A percentile compares a stretch with the other conserved stretches of the same genome.
Evolutionary conservation across 805 yeast genomes (phyloP).

Genomic region (Teunomyces atbi): DNA sequence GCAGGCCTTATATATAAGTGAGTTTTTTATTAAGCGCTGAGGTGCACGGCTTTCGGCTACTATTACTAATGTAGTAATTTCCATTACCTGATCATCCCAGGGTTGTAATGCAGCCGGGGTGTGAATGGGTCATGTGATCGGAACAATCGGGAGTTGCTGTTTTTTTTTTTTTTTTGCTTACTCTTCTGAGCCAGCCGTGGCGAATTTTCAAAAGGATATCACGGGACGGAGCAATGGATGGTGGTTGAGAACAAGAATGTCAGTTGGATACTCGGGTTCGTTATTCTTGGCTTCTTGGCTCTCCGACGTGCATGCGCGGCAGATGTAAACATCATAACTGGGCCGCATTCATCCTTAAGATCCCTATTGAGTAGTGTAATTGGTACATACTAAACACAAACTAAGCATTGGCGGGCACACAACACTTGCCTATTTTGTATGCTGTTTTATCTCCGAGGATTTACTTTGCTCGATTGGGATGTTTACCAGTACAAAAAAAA

Average conservation of each 20-base stretch:
- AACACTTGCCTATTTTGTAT: neutral
- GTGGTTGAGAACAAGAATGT: too few species aligned
- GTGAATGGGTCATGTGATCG: slow-evolving; percentile 11
- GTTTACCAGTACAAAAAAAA: neutral
- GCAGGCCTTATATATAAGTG: neutral
- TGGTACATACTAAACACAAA: neutral
- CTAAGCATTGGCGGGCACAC: neutral
- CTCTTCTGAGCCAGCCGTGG: neutral
- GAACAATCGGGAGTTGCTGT: slow-evolving; percentile 9
- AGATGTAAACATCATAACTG: neutral
- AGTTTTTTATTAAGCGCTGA: neutral
- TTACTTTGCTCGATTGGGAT: neutral
- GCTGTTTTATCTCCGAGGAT: neutral
- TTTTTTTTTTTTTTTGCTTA: neutral
- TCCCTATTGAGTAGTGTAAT: neutral
- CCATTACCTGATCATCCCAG: slow-evolving; percentile 1
- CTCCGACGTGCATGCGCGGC: neutral
- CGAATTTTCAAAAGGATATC: too few species aligned
- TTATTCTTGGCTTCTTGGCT: neutral
- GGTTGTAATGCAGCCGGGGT: neutral
- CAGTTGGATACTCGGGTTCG: neutral
- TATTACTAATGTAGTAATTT: slow-evolving; percentile 1
- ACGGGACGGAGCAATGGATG: too few species aligned
- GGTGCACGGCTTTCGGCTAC: neutral
- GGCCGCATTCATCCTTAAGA: neutral